Base-by-base conservation (phyloP, 768 basidiomycete genomes). In the Paxillus rubicundulus region DNA sequence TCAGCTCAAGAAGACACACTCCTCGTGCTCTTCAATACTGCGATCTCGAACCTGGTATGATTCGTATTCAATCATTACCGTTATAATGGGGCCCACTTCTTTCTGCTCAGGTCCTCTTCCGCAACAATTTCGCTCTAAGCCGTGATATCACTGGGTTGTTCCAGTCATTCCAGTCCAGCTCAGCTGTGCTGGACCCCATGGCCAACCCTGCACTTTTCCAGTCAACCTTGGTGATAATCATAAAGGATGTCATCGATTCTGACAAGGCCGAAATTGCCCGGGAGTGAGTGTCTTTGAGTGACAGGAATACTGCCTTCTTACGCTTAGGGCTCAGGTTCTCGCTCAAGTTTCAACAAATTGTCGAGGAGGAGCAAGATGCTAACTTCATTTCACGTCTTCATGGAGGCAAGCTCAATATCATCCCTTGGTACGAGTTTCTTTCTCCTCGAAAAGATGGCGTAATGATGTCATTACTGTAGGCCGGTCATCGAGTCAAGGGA, bases 201-300 rank as follows among this genome's bases (percentile, higher is more conserved):
- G 69, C 77, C 0, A 85, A 85, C 59, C 82, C 82, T 0, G 71
- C 70, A 13, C 71, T 85, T 18, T 85, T 85, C 67, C 78, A 75
- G 51, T 84, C 82, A 0, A 81, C 74, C 0, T 70, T 85, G 12
- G 74, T 76, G 7, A 84, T 85, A 55, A 82, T 85, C 45, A 84
- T 85, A 62, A 86, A 85, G 78, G 84, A 85, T 44, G 84, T 86
- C 10, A 74, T 82, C 5, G 84, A 85, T 44, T 75, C 80, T 0
- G 84, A 85, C 59, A 81, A 77, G 59, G 63, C 62, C 0, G 84
- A 85, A 46, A 82, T 85, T 32, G 77, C 74, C 7, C 67, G 75
- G 60, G 83, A 85, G 83, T 84, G 56, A 58, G 80, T 34, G 3
- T 8, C 18, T 21, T 44, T 12, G n/a, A 10, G 21, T 12, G 5